Evolutionary conservation across 2,329 filamentous ascomycete genomes (phyloP).

Genomic region (Fusarium luffae): DNA sequence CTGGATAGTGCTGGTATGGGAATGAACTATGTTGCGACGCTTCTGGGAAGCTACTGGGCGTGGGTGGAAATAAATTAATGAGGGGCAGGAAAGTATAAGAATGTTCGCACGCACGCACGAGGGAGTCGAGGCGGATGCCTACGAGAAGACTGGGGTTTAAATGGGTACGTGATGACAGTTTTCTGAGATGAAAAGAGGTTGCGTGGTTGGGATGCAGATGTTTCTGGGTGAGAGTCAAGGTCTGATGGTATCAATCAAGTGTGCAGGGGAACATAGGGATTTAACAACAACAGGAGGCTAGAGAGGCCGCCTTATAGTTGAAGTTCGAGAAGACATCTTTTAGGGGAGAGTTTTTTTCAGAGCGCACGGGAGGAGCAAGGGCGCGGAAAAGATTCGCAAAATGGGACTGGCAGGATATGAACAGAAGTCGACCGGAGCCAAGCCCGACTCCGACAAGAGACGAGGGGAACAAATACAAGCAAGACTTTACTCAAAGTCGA

Average conservation of each 20-base stretch:
- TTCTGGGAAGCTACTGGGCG: slow-evolving; percentile 27
- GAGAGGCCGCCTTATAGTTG: slow-evolving; percentile 36
- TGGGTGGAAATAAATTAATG: slow-evolving; percentile 35
- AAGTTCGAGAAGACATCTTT: slow-evolving; percentile 38
- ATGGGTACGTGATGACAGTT: slow-evolving; percentile 37
- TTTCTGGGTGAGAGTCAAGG: neutral
- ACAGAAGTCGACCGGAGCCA: slow-evolving; percentile 47
- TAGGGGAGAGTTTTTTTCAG: slow-evolving; percentile 42
- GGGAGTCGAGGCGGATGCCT: slow-evolving; percentile 27
- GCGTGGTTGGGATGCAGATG: slow-evolving; percentile 18
- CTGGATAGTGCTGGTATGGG: slow-evolving; percentile 11
- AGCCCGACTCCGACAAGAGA: slow-evolving; percentile 47
- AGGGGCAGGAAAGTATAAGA: slow-evolving; percentile 33
- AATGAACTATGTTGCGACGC: slow-evolving; percentile 24
- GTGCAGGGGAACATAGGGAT: slow-evolving; percentile 17
- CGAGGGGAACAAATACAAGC: slow-evolving; percentile 44
- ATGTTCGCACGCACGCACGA: slow-evolving; percentile 21
- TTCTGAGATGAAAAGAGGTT: slow-evolving; percentile 22
- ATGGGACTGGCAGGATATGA: slow-evolving; percentile 46
- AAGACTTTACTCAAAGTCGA: slow-evolving; percentile 39
- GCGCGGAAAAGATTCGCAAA: slow-evolving; percentile 46
- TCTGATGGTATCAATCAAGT: slow-evolving; percentile 14
- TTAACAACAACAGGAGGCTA: slow-evolving; percentile 39
- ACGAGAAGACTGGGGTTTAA: slow-evolving; percentile 30
- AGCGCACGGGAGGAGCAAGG: slow-evolving; percentile 41